A percentile compares a stretch with the other conserved stretches of the same genome.
Conservation (phyloP, 176 grass and related monocot genomes). For the Pontederia paniculata region DNA sequence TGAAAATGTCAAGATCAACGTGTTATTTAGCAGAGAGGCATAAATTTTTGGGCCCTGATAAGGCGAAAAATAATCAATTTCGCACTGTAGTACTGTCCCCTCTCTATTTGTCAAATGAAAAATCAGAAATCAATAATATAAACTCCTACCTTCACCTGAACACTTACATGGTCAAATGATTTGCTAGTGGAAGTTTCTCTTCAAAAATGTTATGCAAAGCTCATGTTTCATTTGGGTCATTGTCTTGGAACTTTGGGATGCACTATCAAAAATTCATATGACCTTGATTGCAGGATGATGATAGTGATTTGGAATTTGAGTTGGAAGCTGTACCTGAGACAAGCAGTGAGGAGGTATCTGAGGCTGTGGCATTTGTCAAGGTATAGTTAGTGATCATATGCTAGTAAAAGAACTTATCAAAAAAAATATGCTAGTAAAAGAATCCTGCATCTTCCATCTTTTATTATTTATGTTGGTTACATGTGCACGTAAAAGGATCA, state of each 20-base stretch:
- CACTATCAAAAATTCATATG: too few relatives aligned
- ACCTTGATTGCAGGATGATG: slow-evolving; percentile 50
- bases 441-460: background rate
- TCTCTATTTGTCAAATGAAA: too few relatives aligned
- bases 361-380: slow-evolving; percentile 56
- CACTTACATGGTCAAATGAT: too few relatives aligned
- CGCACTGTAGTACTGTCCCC: too few relatives aligned
- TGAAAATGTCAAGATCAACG: too few relatives aligned
- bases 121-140: too few relatives aligned
- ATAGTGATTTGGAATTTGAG: slow-evolving; percentile 84
- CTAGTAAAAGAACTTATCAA: background rate
- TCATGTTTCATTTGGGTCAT: background rate
- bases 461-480: background rate
- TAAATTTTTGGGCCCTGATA: too few relatives aligned
- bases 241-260: too few relatives aligned
- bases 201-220: background rate
- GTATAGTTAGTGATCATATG: slow-evolving; percentile 22
- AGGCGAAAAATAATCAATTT: too few relatives aligned
- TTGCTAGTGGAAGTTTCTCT: background rate
- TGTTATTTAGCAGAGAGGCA: too few relatives aligned
- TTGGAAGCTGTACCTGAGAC: slow-evolving; percentile 48
- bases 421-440: background rate
- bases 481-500: background rate
- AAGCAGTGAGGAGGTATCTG: slow-evolving; percentile 32
- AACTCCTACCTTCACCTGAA: too few relatives aligned